These are phyloP conservation scores for Tephrocybe sp. DNA, from an alignment of 768 basidiomycete species.

Conservation along the genomic window DNA sequence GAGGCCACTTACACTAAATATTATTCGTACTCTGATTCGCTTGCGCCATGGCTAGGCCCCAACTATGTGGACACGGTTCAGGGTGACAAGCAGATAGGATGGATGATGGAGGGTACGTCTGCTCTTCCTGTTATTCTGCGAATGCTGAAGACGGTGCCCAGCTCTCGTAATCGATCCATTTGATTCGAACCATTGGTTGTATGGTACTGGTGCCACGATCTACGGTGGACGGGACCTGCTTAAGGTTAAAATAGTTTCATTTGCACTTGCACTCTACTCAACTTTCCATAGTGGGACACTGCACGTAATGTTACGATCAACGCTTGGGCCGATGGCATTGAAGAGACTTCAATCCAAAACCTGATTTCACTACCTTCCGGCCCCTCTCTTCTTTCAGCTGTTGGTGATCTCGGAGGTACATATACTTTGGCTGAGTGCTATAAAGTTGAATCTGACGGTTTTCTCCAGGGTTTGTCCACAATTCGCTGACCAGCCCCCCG, in stretches of 20 bases:
- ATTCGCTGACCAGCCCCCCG: constrained; percentile 40
- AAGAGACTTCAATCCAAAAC: constrained; percentile 58
- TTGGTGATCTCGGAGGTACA: constrained; percentile 55
- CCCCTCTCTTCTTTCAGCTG: constrained; percentile 53
- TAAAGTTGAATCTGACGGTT: not conserved
- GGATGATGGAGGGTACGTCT: constrained; percentile 66
- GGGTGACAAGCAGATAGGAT: constrained; percentile 55
- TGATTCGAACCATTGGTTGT: constrained; percentile 68
- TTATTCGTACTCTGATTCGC: constrained; percentile 53
- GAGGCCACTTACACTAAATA: constrained; percentile 45
- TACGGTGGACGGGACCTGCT: constrained; percentile 58
- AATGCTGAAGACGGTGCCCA: constrained; percentile 17
- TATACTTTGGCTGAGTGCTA: not conserved
- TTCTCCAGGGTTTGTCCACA: constrained; percentile 47
- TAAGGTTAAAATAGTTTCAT: constrained; percentile 24
- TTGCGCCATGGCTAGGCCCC: constrained; percentile 62
- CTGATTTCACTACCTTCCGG: constrained; percentile 65
- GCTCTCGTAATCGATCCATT: constrained; percentile 63
- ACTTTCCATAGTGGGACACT: constrained; percentile 51
- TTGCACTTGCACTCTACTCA: not conserved
- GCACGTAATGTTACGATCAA: constrained; percentile 57
- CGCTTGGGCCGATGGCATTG: constrained; percentile 63
- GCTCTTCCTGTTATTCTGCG: not conserved
- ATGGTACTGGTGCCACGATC: constrained; percentile 68
- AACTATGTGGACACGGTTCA: constrained; percentile 42